phyloP scores from a whole-genome alignment of 31 red algal genomes.

The Odonthalia washingtoniensis region DNA sequence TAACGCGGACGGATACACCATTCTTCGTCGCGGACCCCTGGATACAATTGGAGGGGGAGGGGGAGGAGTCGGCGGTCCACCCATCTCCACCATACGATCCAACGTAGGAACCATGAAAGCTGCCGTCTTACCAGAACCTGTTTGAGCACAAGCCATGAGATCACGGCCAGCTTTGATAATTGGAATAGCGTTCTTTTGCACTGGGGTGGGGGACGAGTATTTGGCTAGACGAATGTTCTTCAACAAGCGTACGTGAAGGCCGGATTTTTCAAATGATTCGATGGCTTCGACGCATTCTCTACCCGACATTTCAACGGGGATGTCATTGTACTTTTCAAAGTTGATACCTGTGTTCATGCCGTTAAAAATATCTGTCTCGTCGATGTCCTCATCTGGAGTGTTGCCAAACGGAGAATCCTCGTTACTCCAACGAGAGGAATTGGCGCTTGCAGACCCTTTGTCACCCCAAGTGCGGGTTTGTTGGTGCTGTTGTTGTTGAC shows the following conservation, averaged over 20 bases:
- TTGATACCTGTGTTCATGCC: conserved; percentile 91
- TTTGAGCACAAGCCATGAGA: conserved; percentile 99
- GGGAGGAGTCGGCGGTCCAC: conserved; percentile 69
- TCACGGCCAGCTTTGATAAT: conserved; percentile 85
- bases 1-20: conserved; percentile 78
- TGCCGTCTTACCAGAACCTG: conserved; percentile 98
- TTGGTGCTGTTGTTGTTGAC: neutral
- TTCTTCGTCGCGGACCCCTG: conserved; percentile 49
- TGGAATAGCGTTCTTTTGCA: conserved; percentile 94
- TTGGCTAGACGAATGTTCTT: conserved; percentile 93
- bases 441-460: conserved; percentile 35
- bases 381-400: conserved; percentile 51
- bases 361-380: conserved; percentile 81
- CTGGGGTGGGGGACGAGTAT: conserved; percentile 92
- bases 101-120: conserved; percentile 95
- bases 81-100: conserved; percentile 84
- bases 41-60: conserved; percentile 31
- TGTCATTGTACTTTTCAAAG: conserved; percentile 99
- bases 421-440: conserved; percentile 48
- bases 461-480: conserved; percentile 59
- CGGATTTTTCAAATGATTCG: conserved; percentile 73
- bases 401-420: conserved; percentile 78
- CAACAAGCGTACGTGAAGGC: conserved; percentile 81
- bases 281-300: conserved; percentile 76
- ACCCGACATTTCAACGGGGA: conserved; percentile 96